Evolutionary conservation across 345 rosid species (phyloP), one percentile per base, ranked within the genome.

Genomic region (Dipteronia sinensis): DNA sequence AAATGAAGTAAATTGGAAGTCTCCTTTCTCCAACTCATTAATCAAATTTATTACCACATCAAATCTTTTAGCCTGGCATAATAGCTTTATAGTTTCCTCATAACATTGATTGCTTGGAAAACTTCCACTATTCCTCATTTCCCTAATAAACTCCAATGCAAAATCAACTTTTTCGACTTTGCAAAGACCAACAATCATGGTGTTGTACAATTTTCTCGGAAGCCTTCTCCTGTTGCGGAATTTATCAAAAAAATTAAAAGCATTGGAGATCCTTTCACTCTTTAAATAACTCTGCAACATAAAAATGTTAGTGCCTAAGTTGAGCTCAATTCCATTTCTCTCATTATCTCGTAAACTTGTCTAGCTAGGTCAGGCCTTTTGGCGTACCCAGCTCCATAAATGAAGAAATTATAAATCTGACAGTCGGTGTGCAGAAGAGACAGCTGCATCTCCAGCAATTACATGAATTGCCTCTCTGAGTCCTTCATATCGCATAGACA

Each of bases 351-450:
- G 79, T 80, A 91, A 46, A 87, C 89, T 74, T 82, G 62, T 83
- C 90, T 90, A 51, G 97, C 97, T 42, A 96, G 81, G 34, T 89
- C 89, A 51, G 97, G 97, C 55, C 77, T 88, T 71, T 76, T 82
- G 63, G 93, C 92, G 79, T 77, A 76, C 78, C 94, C 98, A 72
- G 91, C 97, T 88, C 95, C 99, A 81, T 84, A 82, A 9, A 94
- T 89, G 87, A 91, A 92, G 72, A 76, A 65, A 78, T 89, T 84
- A 81, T 80, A 96, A 69, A 83, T 77, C 23, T 67, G 42, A 77
- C 31, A 10, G 44, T 71, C 76, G 23, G 83, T 81, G 81, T 75
- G 83, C 53, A 51, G 73, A 44, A n/a, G 75, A 78, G 90, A 85
- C 81, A 93, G 53, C 80, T 92, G 93, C 85, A 85, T 82, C 68